Percentiles rank a stretch among this genome's conserved stretches.
These are phyloP conservation scores for Tremella mesenterica DNA, from an alignment of 768 basidiomycete species.

Conservation along the genomic window DNA sequence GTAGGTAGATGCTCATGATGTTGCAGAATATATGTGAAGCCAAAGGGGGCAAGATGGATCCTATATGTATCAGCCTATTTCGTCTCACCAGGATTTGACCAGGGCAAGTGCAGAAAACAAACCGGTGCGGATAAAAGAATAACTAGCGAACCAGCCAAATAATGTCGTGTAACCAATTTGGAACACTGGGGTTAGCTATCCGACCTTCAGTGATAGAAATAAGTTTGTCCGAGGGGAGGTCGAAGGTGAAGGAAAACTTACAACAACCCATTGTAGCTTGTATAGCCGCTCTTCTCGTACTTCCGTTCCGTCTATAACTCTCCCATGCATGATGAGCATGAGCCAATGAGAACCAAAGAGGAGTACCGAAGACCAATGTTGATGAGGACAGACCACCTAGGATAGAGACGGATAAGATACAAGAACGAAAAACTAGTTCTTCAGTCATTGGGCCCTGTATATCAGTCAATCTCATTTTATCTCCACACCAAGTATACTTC, in stretches of 20 bases:
- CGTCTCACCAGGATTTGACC: not conserved
- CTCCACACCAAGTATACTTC: too few relatives aligned
- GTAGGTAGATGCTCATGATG: conserved; percentile 77
- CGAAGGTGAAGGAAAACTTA: conserved; percentile 43
- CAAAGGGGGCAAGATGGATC: conserved; percentile 66
- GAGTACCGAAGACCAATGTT: conserved; percentile 68
- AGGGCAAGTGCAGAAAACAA: conserved; percentile 1
- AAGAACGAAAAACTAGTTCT: conserved; percentile 82
- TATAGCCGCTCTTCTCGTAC: conserved; percentile 55
- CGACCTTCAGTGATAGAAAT: not conserved
- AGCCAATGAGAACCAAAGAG: conserved; percentile 81
- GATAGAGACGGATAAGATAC: conserved; percentile 64
- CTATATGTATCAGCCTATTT: conserved; percentile 14
- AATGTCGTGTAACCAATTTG: conserved; percentile 84
- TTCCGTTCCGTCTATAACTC: conserved; percentile 63
- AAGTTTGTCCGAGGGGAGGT: not conserved
- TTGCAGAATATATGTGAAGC: conserved; percentile 87
- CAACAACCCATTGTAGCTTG: conserved; percentile 49
- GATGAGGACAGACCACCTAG: conserved; percentile 54
- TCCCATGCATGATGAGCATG: conserved; percentile 92
- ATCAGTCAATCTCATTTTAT: too few relatives aligned
- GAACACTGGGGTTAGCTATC: conserved; percentile 53
- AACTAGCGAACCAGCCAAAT: conserved; percentile 81
- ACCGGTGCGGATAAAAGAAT: conserved; percentile 75
- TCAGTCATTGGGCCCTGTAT: conserved; percentile 78